These are phyloP conservation scores for Bipolaris sorokiniana DNA, from an alignment of 2,329 filamentous ascomycete genomes.

Conservation along the genomic window DNA sequence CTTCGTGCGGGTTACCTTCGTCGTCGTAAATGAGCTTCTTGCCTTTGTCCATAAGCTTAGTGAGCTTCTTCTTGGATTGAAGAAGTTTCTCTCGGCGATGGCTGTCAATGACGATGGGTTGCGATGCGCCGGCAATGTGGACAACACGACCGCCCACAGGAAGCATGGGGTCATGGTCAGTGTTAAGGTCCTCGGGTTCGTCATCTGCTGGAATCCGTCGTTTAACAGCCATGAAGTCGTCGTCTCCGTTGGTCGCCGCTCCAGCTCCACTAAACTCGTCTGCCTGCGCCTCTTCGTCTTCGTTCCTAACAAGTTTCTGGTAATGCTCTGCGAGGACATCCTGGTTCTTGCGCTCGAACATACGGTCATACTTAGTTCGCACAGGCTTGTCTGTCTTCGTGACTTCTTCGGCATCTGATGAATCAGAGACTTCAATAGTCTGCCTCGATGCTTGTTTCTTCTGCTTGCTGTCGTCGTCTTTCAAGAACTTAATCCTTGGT, in stretches of 20 bases:
- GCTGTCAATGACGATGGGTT: constrained; percentile 84
- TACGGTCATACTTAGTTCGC: constrained; percentile 93
- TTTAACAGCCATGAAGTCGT: constrained; percentile 88
- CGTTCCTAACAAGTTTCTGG: constrained; percentile 75
- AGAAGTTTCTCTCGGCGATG: constrained; percentile 96
- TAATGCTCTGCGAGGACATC: constrained; percentile 95
- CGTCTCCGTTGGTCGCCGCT: constrained; percentile 60
- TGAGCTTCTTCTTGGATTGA: constrained; percentile 90
- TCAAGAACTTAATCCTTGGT: constrained; percentile 90
- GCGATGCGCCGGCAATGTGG: constrained; percentile 67
- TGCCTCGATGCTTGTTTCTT: constrained; percentile 84
- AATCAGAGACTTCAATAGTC: constrained; percentile 63
- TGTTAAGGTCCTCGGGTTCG: constrained; percentile 53
- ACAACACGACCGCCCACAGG: constrained; percentile 63
- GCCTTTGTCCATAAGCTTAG: constrained; percentile 86
- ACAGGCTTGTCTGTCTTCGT: constrained; percentile 68
- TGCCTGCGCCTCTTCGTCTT: constrained; percentile 50
- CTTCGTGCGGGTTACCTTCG: constrained; percentile 80
- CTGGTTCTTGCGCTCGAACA: constrained; percentile 97
- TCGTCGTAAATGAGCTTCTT: constrained; percentile 91
- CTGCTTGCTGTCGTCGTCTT: constrained; percentile 84
- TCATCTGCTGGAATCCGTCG: constrained; percentile 78
- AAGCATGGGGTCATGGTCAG: constrained; percentile 50
- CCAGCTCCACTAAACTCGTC: constrained; percentile 42
- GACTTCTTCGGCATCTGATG: constrained; percentile 62